phyloP scores from a whole-genome alignment of 2,329 filamentous ascomycete genomes.

The Fusarium aywerte region DNA sequence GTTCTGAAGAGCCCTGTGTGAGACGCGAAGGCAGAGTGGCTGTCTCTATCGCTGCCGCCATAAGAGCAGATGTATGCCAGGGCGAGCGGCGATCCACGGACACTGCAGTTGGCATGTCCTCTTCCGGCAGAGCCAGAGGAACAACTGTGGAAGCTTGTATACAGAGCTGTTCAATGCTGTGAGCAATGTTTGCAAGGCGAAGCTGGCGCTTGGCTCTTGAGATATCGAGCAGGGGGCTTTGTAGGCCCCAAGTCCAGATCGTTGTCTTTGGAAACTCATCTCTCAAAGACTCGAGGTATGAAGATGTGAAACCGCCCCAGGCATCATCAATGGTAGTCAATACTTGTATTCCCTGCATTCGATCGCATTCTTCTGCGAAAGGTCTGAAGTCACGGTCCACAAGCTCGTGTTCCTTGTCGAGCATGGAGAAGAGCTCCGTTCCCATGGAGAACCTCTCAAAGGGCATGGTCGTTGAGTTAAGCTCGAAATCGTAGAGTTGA shows the following conservation, averaged over 20 bases:
- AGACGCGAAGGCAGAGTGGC: conserved; percentile 81
- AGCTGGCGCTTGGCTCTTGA: conserved; percentile 64
- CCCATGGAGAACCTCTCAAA: conserved; percentile 93
- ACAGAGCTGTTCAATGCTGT: conserved; percentile 74
- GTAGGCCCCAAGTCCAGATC: conserved; percentile 88
- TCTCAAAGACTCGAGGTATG: conserved; percentile 79
- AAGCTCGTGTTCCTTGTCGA: conserved; percentile 85
- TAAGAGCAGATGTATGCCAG: conserved; percentile 84
- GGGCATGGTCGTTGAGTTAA: conserved; percentile 81
- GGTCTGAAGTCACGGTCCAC: conserved; percentile 89
- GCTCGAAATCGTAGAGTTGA: conserved; percentile 87
- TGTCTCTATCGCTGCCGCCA: conserved; percentile 81
- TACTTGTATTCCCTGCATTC: conserved; percentile 87
- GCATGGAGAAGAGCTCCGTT: conserved; percentile 76
- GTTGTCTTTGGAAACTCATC: conserved; percentile 92
- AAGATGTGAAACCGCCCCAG: conserved; percentile 81
- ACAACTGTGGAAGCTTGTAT: conserved; percentile 80
- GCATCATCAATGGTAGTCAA: conserved; percentile 78
- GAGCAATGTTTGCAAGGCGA: conserved; percentile 78
- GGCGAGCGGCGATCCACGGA: conserved; percentile 69
- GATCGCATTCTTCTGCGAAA: conserved; percentile 93
- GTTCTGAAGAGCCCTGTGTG: conserved; percentile 55
- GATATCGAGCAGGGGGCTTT: conserved; percentile 67
- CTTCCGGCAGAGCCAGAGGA: conserved; percentile 74
- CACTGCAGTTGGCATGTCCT: conserved; percentile 66